These are phyloP conservation scores for Diospyros lotus DNA, from an alignment of 148 eudicot species.

Conservation along the genomic window DNA sequence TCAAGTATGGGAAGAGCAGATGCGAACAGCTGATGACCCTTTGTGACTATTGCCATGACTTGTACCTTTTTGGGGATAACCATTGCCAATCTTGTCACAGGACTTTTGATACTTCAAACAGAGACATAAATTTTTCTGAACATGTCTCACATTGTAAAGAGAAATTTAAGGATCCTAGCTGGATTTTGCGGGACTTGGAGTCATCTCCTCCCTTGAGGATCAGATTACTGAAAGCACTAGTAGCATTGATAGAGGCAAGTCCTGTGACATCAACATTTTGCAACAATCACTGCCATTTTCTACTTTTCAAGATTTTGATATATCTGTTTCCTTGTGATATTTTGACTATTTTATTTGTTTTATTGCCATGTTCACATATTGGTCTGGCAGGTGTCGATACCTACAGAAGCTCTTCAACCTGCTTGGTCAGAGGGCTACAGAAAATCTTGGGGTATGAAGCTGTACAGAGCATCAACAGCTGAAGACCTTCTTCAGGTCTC, in stretches of 20 bases:
- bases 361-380: background rate
- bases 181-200: constrained; percentile 22
- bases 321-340: background rate
- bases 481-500: constrained; percentile 77
- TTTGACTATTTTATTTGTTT: constrained; percentile 3
- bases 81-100: constrained; percentile 60
- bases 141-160: constrained; percentile 44
- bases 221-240: constrained; percentile 58
- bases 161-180: constrained; percentile 25
- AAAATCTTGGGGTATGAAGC: constrained; percentile 62
- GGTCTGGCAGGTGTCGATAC: constrained; percentile 58
- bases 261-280: background rate
- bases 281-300: background rate
- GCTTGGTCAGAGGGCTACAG: constrained; percentile 65
- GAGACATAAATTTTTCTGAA: constrained; percentile 31
- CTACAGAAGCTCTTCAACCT: constrained; percentile 63
- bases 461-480: constrained; percentile 49
- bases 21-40: constrained; percentile 37
- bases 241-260: constrained; percentile 61
- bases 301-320: background rate
- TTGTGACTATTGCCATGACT: constrained; percentile 54
- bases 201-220: constrained; percentile 48
- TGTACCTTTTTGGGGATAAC: constrained; percentile 42
- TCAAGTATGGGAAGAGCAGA: constrained; percentile 53
- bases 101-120: constrained; percentile 19